phyloP scores from a whole-genome alignment of 1,139 yeast genomes.

The Suhomyces choctaworum region DNA sequence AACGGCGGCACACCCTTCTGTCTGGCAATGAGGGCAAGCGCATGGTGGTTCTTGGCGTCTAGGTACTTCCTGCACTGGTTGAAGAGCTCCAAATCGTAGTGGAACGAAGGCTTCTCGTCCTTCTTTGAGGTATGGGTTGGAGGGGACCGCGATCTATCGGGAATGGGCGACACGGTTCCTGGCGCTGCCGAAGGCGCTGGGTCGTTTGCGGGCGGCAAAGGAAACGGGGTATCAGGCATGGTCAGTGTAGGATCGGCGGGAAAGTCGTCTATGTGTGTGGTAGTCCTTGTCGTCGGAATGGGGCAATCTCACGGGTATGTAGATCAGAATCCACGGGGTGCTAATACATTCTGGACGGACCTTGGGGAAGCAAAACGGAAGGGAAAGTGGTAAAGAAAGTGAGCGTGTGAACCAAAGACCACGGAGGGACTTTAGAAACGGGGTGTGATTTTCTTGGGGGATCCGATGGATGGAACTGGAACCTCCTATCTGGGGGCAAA shows the following conservation, averaged over 20 bases:
- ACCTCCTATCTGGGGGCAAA: no score
- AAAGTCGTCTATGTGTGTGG: not conserved
- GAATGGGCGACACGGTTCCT: constrained; percentile 1
- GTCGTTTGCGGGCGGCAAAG: constrained; percentile 7
- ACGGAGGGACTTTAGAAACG: no score
- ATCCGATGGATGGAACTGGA: no score
- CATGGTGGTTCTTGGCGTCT: constrained; percentile 56
- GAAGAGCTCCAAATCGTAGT: constrained; percentile 43
- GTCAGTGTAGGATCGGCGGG: not conserved
- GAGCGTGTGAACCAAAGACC: not conserved
- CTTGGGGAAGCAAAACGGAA: constrained; percentile 1
- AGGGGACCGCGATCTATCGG: constrained; percentile 5
- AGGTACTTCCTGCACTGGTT: constrained; percentile 44
- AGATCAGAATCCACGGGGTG: not conserved
- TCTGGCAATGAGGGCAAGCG: constrained; percentile 76
- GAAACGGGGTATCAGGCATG: constrained; percentile 8
- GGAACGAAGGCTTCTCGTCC: constrained; percentile 36
- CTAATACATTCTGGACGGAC: constrained; percentile 4
- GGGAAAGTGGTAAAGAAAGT: not conserved
- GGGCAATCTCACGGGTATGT: not conserved
- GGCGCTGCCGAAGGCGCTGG: not conserved
- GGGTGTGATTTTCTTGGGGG: no score
- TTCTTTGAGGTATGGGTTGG: not conserved
- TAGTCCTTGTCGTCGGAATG: not conserved
- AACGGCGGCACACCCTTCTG: constrained; percentile 86